phyloP scores from a whole-genome alignment of 2,329 filamentous ascomycete genomes.

The Pyricularia pennisetigena region DNA sequence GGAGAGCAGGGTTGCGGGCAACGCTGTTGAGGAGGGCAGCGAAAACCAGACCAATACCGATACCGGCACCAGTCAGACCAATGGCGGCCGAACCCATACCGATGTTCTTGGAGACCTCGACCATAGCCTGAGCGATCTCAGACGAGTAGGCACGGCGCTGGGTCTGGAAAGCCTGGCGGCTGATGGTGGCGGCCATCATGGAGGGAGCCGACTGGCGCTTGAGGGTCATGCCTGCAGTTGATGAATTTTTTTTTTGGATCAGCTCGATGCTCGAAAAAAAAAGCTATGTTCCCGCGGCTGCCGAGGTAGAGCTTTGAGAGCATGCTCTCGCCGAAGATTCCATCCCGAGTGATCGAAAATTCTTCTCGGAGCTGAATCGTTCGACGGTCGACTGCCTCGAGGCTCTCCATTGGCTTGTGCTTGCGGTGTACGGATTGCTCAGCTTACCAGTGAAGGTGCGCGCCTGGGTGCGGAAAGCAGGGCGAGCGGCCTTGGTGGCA shows the following conservation, averaged over 20 bases:
- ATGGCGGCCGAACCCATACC: constrained; percentile 86
- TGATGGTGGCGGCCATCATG: constrained; percentile 54
- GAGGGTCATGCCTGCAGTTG: constrained; percentile 22
- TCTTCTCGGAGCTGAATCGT: constrained; percentile 13
- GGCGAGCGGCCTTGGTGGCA: constrained; percentile 68
- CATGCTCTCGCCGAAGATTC: neutral
- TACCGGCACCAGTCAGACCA: constrained; percentile 86
- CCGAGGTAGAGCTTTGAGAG: neutral
- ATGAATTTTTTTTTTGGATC: constrained; percentile 8
- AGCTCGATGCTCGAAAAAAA: constrained; percentile 6
- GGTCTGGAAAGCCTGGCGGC: constrained; percentile 44
- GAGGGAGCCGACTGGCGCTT: constrained; percentile 63
- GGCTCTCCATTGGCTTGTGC: neutral
- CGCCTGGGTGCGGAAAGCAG: constrained; percentile 61
- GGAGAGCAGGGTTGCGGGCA: constrained; percentile 88
- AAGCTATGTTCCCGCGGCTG: neutral
- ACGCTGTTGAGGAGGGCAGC: constrained; percentile 80
- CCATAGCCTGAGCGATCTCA: constrained; percentile 80
- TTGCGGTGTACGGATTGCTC: neutral
- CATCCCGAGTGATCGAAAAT: constrained; percentile 11
- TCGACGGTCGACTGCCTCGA: neutral
- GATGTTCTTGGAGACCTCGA: constrained; percentile 84
- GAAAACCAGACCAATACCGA: constrained; percentile 94
- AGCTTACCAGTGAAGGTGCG: constrained; percentile 65
- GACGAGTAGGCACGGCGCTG: constrained; percentile 70